These are phyloP conservation scores for Haplosporangium gracile DNA, from an alignment of 192 early-diverging fungal genomes.

Conservation along the genomic window DNA sequence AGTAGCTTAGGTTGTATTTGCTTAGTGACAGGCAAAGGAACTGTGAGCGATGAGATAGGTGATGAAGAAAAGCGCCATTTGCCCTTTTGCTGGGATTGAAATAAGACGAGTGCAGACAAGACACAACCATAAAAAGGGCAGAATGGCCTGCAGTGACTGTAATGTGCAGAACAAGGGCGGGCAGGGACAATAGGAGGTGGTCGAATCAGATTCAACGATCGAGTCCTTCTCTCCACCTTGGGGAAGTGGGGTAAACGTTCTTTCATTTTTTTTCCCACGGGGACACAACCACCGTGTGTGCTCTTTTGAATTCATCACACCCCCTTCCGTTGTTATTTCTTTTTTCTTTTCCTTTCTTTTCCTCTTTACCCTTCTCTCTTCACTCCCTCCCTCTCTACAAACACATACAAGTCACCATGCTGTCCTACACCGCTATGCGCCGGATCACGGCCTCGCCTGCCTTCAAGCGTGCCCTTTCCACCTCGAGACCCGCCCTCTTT, in stretches of 20 bases:
- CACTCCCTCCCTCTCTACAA: background rate
- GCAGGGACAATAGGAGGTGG: background rate
- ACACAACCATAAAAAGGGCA: background rate
- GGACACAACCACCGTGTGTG: background rate
- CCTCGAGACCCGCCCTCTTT: slow-evolving; percentile 41
- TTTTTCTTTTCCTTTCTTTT: background rate
- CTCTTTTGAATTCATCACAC: background rate
- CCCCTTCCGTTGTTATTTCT: background rate
- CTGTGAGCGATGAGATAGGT: background rate
- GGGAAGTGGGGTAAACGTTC: background rate
- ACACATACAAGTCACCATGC: slow-evolving; percentile 14
- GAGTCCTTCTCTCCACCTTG: background rate
- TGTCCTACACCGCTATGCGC: slow-evolving; percentile 51
- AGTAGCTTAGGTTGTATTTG: background rate
- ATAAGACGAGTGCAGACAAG: background rate
- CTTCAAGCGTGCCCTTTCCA: slow-evolving; percentile 53
- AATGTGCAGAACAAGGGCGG: background rate
- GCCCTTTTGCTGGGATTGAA: slow-evolving; percentile 7
- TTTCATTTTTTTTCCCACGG: slow-evolving; percentile 14
- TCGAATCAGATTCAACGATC: background rate
- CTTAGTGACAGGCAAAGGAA: background rate
- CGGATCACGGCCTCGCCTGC: slow-evolving; percentile 46
- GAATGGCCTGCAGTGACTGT: background rate
- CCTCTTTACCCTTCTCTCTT: background rate
- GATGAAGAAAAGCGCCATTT: background rate